Percentiles rank a stretch among this genome's conserved stretches.
phyloP scores from a whole-genome alignment of 2,329 filamentous ascomycete species.

The Phyllachora maydis region DNA sequence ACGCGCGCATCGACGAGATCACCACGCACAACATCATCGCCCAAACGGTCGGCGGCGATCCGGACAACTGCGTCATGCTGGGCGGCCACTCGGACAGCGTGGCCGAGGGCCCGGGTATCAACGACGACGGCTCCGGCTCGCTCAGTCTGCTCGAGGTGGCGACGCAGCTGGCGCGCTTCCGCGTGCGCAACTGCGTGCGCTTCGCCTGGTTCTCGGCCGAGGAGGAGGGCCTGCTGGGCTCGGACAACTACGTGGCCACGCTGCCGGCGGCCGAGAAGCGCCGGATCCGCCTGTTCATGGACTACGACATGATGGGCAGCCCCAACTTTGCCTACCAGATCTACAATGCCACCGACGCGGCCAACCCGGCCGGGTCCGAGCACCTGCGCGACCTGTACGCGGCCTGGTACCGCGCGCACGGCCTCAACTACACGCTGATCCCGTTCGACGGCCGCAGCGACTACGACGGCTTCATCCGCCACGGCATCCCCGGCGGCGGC shows the following conservation, averaged over 20 bases:
- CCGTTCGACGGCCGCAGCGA: slow-evolving; percentile 64
- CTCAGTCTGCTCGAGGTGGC: slow-evolving; percentile 41
- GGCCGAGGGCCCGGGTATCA: slow-evolving; percentile 48
- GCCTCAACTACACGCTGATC: slow-evolving; percentile 46
- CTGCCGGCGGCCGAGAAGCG: slow-evolving; percentile 35
- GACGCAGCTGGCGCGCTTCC: slow-evolving; percentile 32
- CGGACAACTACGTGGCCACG: slow-evolving; percentile 34
- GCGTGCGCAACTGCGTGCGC: slow-evolving; percentile 42
- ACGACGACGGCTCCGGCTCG: slow-evolving; percentile 55
- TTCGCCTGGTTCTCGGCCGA: slow-evolving; percentile 51
- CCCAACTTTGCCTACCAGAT: slow-evolving; percentile 47
- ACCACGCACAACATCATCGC: slow-evolving; percentile 39
- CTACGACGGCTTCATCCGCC: slow-evolving; percentile 56
- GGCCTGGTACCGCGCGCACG: slow-evolving; percentile 41
- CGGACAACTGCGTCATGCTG: slow-evolving; percentile 42
- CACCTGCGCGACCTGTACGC: slow-evolving; percentile 48
- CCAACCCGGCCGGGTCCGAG: slow-evolving; percentile 49
- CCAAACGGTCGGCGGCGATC: slow-evolving; percentile 37
- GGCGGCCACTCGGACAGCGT: slow-evolving; percentile 45
- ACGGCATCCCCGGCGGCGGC: slow-evolving; percentile 53
- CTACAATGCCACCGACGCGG: slow-evolving; percentile 51
- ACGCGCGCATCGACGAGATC: slow-evolving; percentile 31
- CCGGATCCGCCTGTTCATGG: slow-evolving; percentile 45
- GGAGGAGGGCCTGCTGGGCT: slow-evolving; percentile 45
- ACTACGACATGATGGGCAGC: slow-evolving; percentile 51